Percentiles rank a stretch among this genome's conserved stretches.
phyloP scores from a whole-genome alignment of 176 grass and related monocot species.

The Bonia amplexicaulis region DNA sequence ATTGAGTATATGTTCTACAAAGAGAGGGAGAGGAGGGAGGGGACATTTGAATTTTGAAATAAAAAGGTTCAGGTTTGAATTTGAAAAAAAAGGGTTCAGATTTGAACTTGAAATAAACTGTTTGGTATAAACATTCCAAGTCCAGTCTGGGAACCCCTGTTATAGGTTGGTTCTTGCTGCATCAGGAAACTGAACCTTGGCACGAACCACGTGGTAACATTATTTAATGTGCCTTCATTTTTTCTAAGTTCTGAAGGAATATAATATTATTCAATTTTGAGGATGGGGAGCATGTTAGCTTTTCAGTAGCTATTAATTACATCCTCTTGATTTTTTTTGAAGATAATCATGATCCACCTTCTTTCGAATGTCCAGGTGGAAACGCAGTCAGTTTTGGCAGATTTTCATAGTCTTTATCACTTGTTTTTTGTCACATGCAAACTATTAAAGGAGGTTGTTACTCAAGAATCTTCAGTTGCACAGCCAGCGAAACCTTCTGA shows the following conservation, averaged over 20 bases:
- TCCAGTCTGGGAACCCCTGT: not conserved
- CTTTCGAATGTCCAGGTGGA: conserved; percentile 52
- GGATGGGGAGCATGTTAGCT: not conserved
- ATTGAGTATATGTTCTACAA: not conserved
- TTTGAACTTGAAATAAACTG: not conserved
- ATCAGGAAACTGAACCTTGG: not conserved
- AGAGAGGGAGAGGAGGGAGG: not conserved
- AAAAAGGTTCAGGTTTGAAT: not conserved
- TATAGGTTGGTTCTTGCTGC: not conserved
- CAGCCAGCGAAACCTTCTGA: conserved; percentile 46
- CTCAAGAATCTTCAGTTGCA: conserved; percentile 39
- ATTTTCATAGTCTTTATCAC: conserved; percentile 82
- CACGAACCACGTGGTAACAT: not conserved
- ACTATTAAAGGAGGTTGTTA: conserved; percentile 78
- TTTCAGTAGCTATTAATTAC: conserved; percentile 3
- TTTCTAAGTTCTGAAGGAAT: conserved; percentile 13
- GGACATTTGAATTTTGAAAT: conserved; percentile 1
- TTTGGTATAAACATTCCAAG: not conserved
- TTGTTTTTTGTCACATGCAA: conserved; percentile 74
- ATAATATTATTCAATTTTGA: conserved; percentile 18
- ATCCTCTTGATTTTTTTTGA: not conserved
- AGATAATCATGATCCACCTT: conserved; percentile 9
- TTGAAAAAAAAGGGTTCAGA: not conserved
- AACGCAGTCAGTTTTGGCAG: conserved; percentile 41
- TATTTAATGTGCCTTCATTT: conserved; percentile 1